Percentiles rank a stretch among this genome's conserved stretches.
Conservation (phyloP, 208 protist species). For the Angomonas deanei region DNA sequence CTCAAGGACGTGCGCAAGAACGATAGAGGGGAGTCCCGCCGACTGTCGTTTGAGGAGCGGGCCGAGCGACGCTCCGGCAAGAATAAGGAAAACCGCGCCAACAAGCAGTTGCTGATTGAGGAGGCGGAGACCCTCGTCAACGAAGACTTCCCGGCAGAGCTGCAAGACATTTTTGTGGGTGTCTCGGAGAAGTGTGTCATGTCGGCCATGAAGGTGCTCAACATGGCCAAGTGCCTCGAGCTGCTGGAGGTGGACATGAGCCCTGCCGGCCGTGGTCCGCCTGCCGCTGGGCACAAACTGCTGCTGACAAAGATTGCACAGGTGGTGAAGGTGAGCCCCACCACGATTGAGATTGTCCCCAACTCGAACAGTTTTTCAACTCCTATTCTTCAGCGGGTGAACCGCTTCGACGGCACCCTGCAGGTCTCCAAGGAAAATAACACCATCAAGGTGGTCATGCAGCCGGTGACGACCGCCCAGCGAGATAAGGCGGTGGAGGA, state of each 20-base stretch:
- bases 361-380: conserved; percentile 44
- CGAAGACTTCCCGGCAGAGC: conserved; percentile 72
- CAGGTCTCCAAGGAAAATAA: conserved; percentile 66
- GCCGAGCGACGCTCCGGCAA: conserved; percentile 73
- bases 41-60: conserved; percentile 81
- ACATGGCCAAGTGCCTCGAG: conserved; percentile 87
- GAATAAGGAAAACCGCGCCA: conserved; percentile 49
- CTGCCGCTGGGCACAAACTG: conserved; percentile 15
- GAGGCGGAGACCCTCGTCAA: conserved; percentile 63
- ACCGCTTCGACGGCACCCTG: conserved; percentile 65
- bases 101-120: conserved; percentile 52
- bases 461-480: conserved; percentile 63
- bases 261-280: conserved; percentile 36
- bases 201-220: conserved; percentile 80
- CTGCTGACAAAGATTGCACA: conserved; percentile 69
- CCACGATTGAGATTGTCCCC: conserved; percentile 62
- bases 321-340: conserved; percentile 57
- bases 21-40: conserved; percentile 65
- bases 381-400: conserved; percentile 59
- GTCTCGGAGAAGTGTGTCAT: conserved; percentile 70
- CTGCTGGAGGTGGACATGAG: conserved; percentile 61
- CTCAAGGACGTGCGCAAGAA: conserved; percentile 60
- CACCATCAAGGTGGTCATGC: conserved; percentile 65
- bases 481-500: conserved; percentile 57
- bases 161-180: conserved; percentile 53